Evolutionary conservation across 108 stramenopile species (phyloP).

Genomic region (Conticribra guillardii): DNA sequence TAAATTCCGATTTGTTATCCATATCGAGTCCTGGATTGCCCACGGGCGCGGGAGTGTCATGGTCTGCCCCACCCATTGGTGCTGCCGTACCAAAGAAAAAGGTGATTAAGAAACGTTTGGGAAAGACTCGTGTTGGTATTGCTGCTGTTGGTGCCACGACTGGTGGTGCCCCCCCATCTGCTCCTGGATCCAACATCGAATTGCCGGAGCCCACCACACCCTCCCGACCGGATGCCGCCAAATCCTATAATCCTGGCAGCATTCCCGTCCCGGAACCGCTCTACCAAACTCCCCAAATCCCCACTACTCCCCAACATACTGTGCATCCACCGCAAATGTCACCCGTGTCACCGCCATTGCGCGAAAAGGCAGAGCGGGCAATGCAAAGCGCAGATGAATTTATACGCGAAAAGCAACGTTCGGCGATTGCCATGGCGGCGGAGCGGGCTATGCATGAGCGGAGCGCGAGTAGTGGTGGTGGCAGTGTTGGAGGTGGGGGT

Average conservation of each 20-base stretch:
- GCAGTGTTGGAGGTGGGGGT: not conserved
- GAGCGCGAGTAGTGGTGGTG: not conserved
- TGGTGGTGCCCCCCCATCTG: too few relatives aligned
- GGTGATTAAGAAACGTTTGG: slow-evolving; percentile 38
- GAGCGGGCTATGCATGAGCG: slow-evolving; percentile 40
- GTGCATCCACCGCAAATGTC: not conserved
- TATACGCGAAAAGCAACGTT: slow-evolving; percentile 44
- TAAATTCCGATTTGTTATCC: slow-evolving; percentile 25
- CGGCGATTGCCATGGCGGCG: slow-evolving; percentile 42
- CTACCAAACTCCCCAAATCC: not conserved
- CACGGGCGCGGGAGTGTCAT: slow-evolving; percentile 25
- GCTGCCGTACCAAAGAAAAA: slow-evolving; percentile 8
- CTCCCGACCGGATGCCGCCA: not conserved
- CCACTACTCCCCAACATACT: slow-evolving; percentile 14
- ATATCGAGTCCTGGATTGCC: slow-evolving; percentile 9
- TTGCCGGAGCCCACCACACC: not conserved
- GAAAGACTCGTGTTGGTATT: slow-evolving; percentile 39
- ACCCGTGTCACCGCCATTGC: slow-evolving; percentile 23
- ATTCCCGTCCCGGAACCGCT: not conserved
- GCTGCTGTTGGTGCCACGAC: too few relatives aligned
- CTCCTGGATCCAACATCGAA: not conserved
- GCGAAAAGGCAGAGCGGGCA: slow-evolving; percentile 40
- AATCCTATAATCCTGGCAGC: not conserved
- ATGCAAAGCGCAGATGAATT: slow-evolving; percentile 40
- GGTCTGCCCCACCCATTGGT: slow-evolving; percentile 20